Evolutionary conservation across 257 asterid species (phyloP).

Genomic region (Nyctanthes arbortristis): DNA sequence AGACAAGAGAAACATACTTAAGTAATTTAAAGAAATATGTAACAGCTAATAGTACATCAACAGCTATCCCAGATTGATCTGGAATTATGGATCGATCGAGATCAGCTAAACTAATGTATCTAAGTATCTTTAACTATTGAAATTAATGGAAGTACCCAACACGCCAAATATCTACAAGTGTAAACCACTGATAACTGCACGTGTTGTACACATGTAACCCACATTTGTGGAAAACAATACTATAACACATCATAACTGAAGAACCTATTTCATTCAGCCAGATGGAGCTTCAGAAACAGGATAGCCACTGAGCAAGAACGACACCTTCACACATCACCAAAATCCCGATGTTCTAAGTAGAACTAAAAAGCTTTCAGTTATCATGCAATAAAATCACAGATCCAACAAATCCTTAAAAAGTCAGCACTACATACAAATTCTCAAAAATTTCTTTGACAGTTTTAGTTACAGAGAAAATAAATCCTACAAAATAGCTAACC

Average conservation of each 20-base stretch:
- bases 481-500: too few species aligned
- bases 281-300: neutral
- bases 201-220: too few species aligned
- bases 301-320: neutral
- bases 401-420: neutral
- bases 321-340: neutral
- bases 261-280: neutral
- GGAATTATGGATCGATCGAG: neutral
- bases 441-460: neutral
- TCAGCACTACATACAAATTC: neutral
- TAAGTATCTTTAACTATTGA: too few species aligned
- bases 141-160: too few species aligned
- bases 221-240: neutral
- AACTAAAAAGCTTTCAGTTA: neutral
- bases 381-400: neutral
- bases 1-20: neutral
- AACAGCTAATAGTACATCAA: neutral
- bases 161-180: too few species aligned
- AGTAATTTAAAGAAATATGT: neutral
- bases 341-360: neutral
- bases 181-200: too few species aligned
- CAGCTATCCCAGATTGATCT: neutral
- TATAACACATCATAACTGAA: neutral
- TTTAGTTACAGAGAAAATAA: too few species aligned
- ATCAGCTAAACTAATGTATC: too few species aligned